Conservation (phyloP, 2,329 filamentous ascomycete species). For the Alternaria conjuncta region DNA sequence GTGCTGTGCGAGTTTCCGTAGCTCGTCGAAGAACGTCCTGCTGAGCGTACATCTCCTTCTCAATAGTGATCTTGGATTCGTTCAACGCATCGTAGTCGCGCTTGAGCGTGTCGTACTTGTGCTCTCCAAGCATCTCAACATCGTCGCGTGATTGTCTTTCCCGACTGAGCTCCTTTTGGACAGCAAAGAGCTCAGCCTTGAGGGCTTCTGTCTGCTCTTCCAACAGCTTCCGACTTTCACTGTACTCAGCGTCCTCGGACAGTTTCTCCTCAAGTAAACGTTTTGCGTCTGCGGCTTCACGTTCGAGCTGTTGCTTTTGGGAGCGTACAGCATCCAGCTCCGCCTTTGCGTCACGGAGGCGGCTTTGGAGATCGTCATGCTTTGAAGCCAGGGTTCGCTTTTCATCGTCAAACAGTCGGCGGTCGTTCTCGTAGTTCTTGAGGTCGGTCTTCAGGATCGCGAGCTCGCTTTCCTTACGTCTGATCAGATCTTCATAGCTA, state of each 20-base stretch:
- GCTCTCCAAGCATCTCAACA: conserved; percentile 86
- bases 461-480: conserved; percentile 93
- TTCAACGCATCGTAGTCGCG: conserved; percentile 87
- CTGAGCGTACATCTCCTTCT: conserved; percentile 96
- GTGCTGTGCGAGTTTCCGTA: conserved; percentile 77
- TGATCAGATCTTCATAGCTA: conserved; percentile 91
- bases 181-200: conserved; percentile 82
- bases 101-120: conserved; percentile 81
- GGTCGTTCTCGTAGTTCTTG: conserved; percentile 81
- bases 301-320: conserved; percentile 82
- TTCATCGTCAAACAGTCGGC: conserved; percentile 78
- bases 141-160: conserved; percentile 95
- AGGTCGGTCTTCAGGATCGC: conserved; percentile 83
- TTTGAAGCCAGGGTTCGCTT: conserved; percentile 73
- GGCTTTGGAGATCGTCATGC: conserved; percentile 77
- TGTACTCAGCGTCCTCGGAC: conserved; percentile 85
- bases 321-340: conserved; percentile 86
- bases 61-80: conserved; percentile 94
- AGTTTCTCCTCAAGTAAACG: conserved; percentile 85
- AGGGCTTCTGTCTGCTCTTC: conserved; percentile 87
- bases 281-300: conserved; percentile 88
- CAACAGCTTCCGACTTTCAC: conserved; percentile 78
- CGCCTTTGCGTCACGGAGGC: conserved; percentile 83
- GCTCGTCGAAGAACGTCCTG: conserved; percentile 89
- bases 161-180: conserved; percentile 86